phyloP scores from a whole-genome alignment of 208 protist genomes.

The Angomonas deanei region DNA sequence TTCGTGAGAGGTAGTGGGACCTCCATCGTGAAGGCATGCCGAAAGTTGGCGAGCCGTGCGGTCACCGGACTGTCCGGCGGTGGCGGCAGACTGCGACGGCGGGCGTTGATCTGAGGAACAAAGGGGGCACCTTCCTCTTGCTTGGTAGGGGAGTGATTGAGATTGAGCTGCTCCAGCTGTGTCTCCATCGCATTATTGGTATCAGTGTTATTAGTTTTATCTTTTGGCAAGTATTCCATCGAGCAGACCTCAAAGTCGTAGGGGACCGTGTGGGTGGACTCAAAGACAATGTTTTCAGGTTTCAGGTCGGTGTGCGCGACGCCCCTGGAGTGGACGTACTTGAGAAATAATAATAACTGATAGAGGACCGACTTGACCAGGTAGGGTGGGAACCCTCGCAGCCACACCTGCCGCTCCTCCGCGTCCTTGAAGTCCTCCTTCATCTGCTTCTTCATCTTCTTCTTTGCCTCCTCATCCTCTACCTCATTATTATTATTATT shows the following conservation, averaged over 20 bases:
- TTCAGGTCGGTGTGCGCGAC: slow-evolving; percentile 84
- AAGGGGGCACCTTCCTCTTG: not conserved
- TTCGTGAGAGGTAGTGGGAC: slow-evolving; percentile 51
- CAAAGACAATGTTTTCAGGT: slow-evolving; percentile 82
- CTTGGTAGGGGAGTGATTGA: not conserved
- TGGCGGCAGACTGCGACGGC: not conserved
- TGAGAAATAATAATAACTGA: slow-evolving; percentile 69
- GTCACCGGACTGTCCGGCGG: not conserved
- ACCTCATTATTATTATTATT: too few relatives aligned
- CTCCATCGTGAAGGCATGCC: not conserved
- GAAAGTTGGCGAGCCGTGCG: not conserved
- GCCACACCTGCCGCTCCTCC: slow-evolving; percentile 23
- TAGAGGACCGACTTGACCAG: slow-evolving; percentile 57
- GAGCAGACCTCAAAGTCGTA: slow-evolving; percentile 21
- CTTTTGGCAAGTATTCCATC: not conserved
- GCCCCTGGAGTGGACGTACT: slow-evolving; percentile 51
- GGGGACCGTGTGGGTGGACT: slow-evolving; percentile 39
- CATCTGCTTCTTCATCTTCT: not conserved
- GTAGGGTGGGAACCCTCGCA: slow-evolving; percentile 48
- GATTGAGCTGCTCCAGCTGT: not conserved
- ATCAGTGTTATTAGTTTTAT: not conserved
- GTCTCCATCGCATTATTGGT: slow-evolving; percentile 13
- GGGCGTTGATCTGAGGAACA: not conserved
- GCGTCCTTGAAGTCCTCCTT: slow-evolving; percentile 1
- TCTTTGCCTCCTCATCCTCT: not conserved